These are phyloP conservation scores for Imleria badia DNA, from an alignment of 768 basidiomycete species.

Conservation along the genomic window DNA sequence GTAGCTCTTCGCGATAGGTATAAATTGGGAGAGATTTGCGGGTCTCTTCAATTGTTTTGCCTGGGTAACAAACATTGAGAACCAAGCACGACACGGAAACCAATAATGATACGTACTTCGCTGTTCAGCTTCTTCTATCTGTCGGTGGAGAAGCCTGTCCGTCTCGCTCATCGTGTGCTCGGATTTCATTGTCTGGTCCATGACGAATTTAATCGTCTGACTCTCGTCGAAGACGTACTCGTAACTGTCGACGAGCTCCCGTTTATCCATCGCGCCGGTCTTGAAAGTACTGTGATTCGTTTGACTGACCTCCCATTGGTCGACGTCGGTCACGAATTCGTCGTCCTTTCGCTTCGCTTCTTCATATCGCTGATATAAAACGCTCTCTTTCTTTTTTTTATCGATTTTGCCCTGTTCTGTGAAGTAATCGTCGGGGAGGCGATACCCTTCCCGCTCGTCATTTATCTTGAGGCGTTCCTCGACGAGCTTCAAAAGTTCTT, in stretches of 20 bases:
- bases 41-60: constrained; percentile 87
- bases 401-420: constrained; percentile 99
- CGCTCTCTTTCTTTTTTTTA: constrained; percentile 92
- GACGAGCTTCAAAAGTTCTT: constrained; percentile 86
- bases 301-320: constrained; percentile 96
- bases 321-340: constrained; percentile 94
- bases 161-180: constrained; percentile 73
- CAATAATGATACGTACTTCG: constrained; percentile 56
- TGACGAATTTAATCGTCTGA: constrained; percentile 93
- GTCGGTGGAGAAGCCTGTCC: constrained; percentile 79
- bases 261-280: constrained; percentile 90
- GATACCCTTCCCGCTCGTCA: constrained; percentile 95
- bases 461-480: constrained; percentile 94
- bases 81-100: neutral
- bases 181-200: constrained; percentile 74
- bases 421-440: constrained; percentile 95
- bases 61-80: constrained; percentile 37
- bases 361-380: constrained; percentile 91
- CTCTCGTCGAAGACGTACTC: constrained; percentile 99
- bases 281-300: constrained; percentile 86
- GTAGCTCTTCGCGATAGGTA: constrained; percentile 80
- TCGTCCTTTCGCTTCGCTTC: constrained; percentile 91
- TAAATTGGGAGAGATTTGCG: constrained; percentile 94
- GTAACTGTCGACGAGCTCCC: constrained; percentile 77
- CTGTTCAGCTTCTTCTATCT: constrained; percentile 90